Evolutionary conservation across 192 early-diverging fungal genomes (phyloP).

Genomic region (Obelidium mucronatum): DNA sequence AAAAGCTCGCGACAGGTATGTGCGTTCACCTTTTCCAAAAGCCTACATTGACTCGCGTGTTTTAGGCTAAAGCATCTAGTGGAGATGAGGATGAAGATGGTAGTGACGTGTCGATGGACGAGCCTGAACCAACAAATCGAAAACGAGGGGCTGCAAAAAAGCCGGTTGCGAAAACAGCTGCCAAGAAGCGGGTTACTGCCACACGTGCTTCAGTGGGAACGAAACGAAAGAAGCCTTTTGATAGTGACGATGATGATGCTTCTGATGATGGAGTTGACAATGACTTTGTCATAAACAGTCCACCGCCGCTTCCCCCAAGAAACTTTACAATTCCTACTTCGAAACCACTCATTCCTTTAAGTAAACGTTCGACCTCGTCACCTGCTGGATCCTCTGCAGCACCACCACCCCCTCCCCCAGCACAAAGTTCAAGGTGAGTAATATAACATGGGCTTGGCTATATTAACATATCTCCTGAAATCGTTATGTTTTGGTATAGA

Average conservation of each 20-base stretch:
- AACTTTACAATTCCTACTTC: neutral
- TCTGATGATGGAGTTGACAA: neutral
- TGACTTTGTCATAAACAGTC: conserved; percentile 11
- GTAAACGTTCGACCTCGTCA: neutral
- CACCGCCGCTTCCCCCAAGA: neutral
- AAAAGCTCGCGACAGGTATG: neutral
- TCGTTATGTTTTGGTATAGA: neutral
- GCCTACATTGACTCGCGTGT: neutral
- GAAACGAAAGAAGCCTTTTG: neutral
- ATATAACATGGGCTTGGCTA: neutral
- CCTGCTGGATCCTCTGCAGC: neutral
- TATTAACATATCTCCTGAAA: neutral
- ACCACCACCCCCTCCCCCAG: neutral
- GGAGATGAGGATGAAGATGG: neutral
- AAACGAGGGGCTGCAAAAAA: neutral
- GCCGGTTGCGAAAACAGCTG: neutral
- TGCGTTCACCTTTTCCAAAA: neutral
- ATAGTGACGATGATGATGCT: neutral
- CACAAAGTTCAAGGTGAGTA: neutral
- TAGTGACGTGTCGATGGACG: neutral
- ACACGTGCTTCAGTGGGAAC: conserved; percentile 3
- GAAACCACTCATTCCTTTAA: neutral
- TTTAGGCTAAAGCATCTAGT: neutral
- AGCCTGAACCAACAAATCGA: neutral
- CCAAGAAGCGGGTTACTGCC: neutral